Conservation (phyloP, 2,329 filamentous ascomycete species). For the Monilinia polystroma region DNA sequence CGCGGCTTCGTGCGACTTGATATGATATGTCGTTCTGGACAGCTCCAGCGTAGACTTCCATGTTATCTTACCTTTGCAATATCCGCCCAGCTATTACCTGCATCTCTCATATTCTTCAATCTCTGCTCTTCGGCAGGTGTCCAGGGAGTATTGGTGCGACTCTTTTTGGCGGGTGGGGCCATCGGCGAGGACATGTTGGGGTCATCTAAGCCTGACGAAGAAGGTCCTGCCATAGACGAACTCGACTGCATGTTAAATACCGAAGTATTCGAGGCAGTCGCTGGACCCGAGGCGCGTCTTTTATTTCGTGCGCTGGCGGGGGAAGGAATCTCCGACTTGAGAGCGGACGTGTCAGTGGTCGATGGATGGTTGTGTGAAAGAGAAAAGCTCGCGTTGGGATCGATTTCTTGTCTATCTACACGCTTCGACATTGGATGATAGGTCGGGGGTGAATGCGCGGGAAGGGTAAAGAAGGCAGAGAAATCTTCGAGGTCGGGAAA, state of each 20-base stretch:
- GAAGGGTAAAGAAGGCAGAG: slow-evolving; percentile 14
- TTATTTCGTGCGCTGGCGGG: slow-evolving; percentile 34
- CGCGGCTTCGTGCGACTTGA: slow-evolving; percentile 22
- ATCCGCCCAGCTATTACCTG: slow-evolving; percentile 92
- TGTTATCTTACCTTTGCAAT: slow-evolving; percentile 78
- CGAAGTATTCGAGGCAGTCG: slow-evolving; percentile 22
- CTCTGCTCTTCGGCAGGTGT: slow-evolving; percentile 90
- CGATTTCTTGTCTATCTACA: slow-evolving; percentile 34
- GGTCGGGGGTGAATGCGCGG: slow-evolving; percentile 24
- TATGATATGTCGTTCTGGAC: not conserved
- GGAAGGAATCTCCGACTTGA: slow-evolving; percentile 29
- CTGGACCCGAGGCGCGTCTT: slow-evolving; percentile 32
- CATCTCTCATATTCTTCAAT: slow-evolving; percentile 90
- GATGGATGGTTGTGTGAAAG: slow-evolving; percentile 30
- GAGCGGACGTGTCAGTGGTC: slow-evolving; percentile 29
- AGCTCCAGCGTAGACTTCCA: not conserved
- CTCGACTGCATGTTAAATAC: slow-evolving; percentile 33
- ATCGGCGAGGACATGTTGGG: slow-evolving; percentile 41
- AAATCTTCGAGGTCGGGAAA: slow-evolving; percentile 20
- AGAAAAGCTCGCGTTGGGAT: slow-evolving; percentile 29
- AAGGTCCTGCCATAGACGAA: slow-evolving; percentile 26
- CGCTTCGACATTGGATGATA: slow-evolving; percentile 39
- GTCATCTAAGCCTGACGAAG: slow-evolving; percentile 28
- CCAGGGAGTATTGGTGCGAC: slow-evolving; percentile 98
- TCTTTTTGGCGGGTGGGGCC: slow-evolving; percentile 75